Base-by-base conservation (phyloP, 352 stramenopile species). In the Globisporangium megalacanthum region DNA sequence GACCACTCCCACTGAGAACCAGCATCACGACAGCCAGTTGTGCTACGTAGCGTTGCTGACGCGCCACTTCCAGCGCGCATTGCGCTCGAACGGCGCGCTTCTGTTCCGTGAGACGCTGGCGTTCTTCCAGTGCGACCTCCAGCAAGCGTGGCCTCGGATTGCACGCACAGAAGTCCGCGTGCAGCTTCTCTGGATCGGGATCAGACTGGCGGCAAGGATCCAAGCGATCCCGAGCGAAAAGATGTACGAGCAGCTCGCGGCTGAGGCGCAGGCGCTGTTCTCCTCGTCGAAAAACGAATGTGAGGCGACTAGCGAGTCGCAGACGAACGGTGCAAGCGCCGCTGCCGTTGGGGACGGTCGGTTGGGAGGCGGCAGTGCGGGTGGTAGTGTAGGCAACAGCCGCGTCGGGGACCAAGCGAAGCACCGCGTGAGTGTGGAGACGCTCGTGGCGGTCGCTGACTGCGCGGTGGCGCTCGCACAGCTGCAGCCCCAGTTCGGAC, bases 91-190 rank as follows among this genome's bases (percentile, higher is more conserved):
- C 25, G 25, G 60, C 11, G 52, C 69, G 8, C 36, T 83, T 5
- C 64, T 68, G 0, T 70, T 91, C 39, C 75, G 61, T 25, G 78
- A 91, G 47, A 86, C 78, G 9, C 61, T 91, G 3, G 62, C 72
- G 8, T 89, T 89, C 61, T 86, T 87, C 33, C 67, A 78, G 54
- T 56, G 73, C 22, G 81, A 89, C 17, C 19, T 89, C 10, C 74
- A 78, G 49, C 65, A 67, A 46, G 66, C 63, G 6, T 77, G 72
- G 68, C 54, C 58, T 14, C 70, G 79, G 44, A 82, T 91, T 56
- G 52, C 65, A 14, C 84, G 73, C 0, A 68, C 71, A 48, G 56
- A 65, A 36, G 64, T 80, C 33, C 73, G 81, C 1, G 56, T 88
- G 7, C 81, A 89, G 61, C 71, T 89, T 13, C 54, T 91, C 36